Evolutionary conservation across 805 yeast species (phyloP).

Genomic region (Ogataea allantospora): DNA sequence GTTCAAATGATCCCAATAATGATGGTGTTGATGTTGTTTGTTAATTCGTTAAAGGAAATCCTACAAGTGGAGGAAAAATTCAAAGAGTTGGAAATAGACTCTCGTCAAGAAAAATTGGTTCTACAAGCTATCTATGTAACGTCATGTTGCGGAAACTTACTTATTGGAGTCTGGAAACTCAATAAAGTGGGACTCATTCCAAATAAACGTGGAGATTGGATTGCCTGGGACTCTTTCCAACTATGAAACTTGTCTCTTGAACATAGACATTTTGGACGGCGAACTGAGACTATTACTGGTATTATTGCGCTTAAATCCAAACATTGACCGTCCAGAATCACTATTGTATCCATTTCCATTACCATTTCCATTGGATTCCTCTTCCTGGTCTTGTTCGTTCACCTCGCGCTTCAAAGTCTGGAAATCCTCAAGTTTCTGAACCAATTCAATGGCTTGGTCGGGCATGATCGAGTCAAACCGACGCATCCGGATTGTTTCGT

Average conservation of each 20-base stretch:
- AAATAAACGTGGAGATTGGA: slow-evolving; percentile 84
- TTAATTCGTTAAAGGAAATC: slow-evolving; percentile 75
- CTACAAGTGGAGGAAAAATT: slow-evolving; percentile 57
- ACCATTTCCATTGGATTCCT: slow-evolving; percentile 1
- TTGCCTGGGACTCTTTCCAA: slow-evolving; percentile 69
- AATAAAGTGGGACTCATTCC: slow-evolving; percentile 90
- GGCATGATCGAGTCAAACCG: slow-evolving; percentile 72
- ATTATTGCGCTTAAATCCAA: slow-evolving; percentile 26
- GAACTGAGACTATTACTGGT: slow-evolving; percentile 17
- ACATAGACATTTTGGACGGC: slow-evolving; percentile 23
- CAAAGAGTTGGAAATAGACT: slow-evolving; percentile 25
- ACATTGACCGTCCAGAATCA: slow-evolving; percentile 24
- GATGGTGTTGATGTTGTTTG: slow-evolving; percentile 81
- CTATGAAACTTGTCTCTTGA: slow-evolving; percentile 7
- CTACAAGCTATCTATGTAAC: slow-evolving; percentile 29
- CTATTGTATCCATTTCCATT: slow-evolving; percentile 15
- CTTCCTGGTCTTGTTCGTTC: slow-evolving; percentile 9
- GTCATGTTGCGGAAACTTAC: slow-evolving; percentile 55
- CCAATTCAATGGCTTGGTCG: slow-evolving; percentile 62
- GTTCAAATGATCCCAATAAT: slow-evolving; percentile 87
- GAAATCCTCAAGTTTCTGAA: slow-evolving; percentile 49
- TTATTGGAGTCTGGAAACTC: slow-evolving; percentile 81
- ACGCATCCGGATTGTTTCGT: slow-evolving; percentile 53
- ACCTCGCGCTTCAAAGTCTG: slow-evolving; percentile 22
- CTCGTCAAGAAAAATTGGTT: slow-evolving; percentile 22